A percentile compares a stretch with the other conserved stretches of the same genome.
These are phyloP conservation scores for Apiospora aurea DNA, from an alignment of 2,329 filamentous ascomycete genomes.

Conservation along the genomic window DNA sequence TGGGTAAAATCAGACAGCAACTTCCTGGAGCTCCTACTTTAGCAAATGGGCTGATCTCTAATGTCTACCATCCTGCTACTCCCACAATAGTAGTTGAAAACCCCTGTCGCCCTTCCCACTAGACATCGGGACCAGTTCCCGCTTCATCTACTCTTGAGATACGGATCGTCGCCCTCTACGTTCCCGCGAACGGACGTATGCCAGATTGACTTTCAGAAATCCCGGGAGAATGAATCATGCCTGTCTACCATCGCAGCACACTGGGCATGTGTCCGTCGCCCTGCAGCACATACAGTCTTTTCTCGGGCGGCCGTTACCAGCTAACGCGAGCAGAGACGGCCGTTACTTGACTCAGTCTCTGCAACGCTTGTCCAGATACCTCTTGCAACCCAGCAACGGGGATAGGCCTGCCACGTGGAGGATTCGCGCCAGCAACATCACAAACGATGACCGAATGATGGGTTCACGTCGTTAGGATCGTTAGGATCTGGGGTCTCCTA, in stretches of 20 bases:
- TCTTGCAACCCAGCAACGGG: not conserved
- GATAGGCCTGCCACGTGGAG: not conserved
- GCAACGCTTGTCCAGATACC: not conserved
- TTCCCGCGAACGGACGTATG: not conserved
- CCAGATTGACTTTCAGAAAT: not conserved
- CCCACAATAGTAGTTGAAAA: not conserved
- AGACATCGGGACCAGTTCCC: not conserved
- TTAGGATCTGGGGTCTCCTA: not conserved
- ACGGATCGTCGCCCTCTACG: not conserved
- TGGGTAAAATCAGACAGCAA: slow-evolving; percentile 1
- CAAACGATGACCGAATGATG: not conserved
- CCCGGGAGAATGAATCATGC: too few relatives aligned
- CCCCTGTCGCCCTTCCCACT: slow-evolving; percentile 2
- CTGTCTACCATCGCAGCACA: not conserved
- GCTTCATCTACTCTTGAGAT: slow-evolving; percentile 7
- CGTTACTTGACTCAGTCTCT: not conserved
- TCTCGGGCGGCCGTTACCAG: not conserved
- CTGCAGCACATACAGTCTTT: not conserved
- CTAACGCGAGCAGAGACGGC: not conserved
- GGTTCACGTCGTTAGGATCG: not conserved
- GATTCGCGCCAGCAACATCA: not conserved
- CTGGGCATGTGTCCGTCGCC: not conserved
- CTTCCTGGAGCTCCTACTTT: not conserved
- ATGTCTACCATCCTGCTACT: not conserved
- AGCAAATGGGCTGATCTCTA: not conserved